These are phyloP conservation scores for Moesziomyces parantarcticus DNA, from an alignment of 1,284 basidiomycete genomes.

Conservation along the genomic window DNA sequence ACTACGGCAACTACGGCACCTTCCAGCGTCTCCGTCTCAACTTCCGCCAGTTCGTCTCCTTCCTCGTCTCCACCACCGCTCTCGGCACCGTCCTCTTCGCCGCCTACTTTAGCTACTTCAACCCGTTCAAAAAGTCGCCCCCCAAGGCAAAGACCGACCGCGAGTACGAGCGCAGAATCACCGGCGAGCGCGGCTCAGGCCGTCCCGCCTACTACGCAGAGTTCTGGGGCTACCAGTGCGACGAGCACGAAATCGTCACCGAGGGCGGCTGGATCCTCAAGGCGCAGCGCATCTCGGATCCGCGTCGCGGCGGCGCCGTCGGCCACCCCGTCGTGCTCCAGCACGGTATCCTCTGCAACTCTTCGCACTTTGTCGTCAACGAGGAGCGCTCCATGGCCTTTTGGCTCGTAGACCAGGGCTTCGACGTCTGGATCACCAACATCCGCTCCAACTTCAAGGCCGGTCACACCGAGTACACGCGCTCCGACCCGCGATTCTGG, in stretches of 20 bases:
- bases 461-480: constrained; percentile 62
- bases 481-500: constrained; percentile 67
- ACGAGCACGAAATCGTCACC: constrained; percentile 65
- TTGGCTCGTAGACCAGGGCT: constrained; percentile 67
- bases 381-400: constrained; percentile 67
- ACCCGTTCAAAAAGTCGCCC: constrained; percentile 61
- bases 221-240: constrained; percentile 68
- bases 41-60: constrained; percentile 59
- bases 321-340: constrained; percentile 67
- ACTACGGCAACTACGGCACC: constrained; percentile 59
- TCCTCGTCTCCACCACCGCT: constrained; percentile 42
- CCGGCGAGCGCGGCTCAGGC: constrained; percentile 63
- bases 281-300: constrained; percentile 66
- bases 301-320: constrained; percentile 56
- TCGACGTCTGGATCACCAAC: constrained; percentile 67
- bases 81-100: constrained; percentile 50
- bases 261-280: constrained; percentile 67
- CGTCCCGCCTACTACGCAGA: constrained; percentile 65
- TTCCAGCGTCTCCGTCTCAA: constrained; percentile 53
- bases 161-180: constrained; percentile 66
- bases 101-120: constrained; percentile 59
- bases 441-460: constrained; percentile 65
- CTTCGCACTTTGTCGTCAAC: constrained; percentile 62
- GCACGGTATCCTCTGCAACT: constrained; percentile 67
- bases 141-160: constrained; percentile 59